phyloP scores from a whole-genome alignment of 805 yeast species.

The Lachancea dasiensis region DNA sequence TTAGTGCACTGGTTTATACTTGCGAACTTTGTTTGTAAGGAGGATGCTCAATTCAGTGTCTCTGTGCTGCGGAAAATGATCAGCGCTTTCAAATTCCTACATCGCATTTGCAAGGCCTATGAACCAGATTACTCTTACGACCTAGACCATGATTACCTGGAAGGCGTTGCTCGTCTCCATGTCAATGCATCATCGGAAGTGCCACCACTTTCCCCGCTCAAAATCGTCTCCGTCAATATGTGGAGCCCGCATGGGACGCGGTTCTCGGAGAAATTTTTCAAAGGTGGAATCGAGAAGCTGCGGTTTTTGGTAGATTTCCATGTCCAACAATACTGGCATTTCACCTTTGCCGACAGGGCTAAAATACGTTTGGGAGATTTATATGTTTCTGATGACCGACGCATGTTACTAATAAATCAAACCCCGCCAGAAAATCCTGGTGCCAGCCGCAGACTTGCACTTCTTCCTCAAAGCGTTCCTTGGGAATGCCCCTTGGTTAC shows the following conservation, averaged over 20 bases:
- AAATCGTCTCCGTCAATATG: constrained; percentile 25
- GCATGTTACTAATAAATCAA: constrained; percentile 6
- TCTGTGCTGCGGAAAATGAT: constrained; percentile 20
- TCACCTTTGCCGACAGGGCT: constrained; percentile 24
- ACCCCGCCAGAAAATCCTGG: not conserved
- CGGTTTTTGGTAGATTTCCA: constrained; percentile 30
- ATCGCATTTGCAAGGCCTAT: constrained; percentile 20
- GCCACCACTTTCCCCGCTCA: constrained; percentile 9
- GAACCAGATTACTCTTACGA: constrained; percentile 10
- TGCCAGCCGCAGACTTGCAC: constrained; percentile 11
- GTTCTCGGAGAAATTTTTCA: constrained; percentile 24
- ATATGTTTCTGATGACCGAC: constrained; percentile 1
- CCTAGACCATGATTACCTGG: constrained; percentile 22
- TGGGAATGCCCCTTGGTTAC: constrained; percentile 28
- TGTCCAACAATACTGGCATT: constrained; percentile 20
- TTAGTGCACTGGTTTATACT: constrained; percentile 24
- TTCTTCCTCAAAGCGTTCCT: constrained; percentile 23
- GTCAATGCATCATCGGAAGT: constrained; percentile 6
- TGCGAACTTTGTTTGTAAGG: constrained; percentile 4
- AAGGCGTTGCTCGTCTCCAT: constrained; percentile 18
- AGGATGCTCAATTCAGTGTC: constrained; percentile 10
- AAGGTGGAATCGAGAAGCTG: constrained; percentile 24
- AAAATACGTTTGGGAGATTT: constrained; percentile 20
- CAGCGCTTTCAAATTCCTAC: constrained; percentile 22
- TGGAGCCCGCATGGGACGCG: constrained; percentile 27